These are phyloP conservation scores for Paecilomyces dactylethromorphus DNA, from an alignment of 2,329 filamentous ascomycete species.

Conservation along the genomic window DNA sequence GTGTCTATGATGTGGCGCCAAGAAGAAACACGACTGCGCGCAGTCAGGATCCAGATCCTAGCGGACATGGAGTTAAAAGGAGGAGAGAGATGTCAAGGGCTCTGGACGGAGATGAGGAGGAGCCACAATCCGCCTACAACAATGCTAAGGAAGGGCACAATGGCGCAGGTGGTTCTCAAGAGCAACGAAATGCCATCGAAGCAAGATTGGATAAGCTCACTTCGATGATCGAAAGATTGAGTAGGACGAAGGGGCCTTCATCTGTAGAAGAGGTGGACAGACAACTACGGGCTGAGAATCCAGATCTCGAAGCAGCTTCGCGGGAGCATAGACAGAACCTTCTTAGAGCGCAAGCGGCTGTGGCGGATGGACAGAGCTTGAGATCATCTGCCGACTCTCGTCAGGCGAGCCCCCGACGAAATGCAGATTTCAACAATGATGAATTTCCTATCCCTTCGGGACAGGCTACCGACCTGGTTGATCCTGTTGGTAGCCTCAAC, in stretches of 20 bases:
- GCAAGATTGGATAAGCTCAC: constrained; percentile 38
- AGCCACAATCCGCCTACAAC: constrained; percentile 25
- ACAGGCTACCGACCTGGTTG: constrained; percentile 34
- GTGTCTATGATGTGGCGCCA: constrained; percentile 32
- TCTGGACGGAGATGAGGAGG: constrained; percentile 24
- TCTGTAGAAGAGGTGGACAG: constrained; percentile 15
- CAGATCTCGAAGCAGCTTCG: constrained; percentile 7
- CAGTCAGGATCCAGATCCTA: constrained; percentile 7
- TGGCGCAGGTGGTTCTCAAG: constrained; percentile 15
- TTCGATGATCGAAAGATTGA: constrained; percentile 38
- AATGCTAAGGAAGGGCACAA: constrained; percentile 18
- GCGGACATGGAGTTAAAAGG: constrained; percentile 27
- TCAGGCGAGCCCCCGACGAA: constrained; percentile 26
- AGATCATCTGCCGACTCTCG: constrained; percentile 13
- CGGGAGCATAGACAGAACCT: constrained; percentile 12
- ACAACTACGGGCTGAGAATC: constrained; percentile 12
- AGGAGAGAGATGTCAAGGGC: constrained; percentile 22
- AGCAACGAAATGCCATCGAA: constrained; percentile 32
- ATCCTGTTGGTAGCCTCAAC: constrained; percentile 35
- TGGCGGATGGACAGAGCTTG: constrained; percentile 6
- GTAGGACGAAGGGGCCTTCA: constrained; percentile 23
- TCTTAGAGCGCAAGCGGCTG: neutral
- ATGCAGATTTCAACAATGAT: constrained; percentile 28
- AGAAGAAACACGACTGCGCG: constrained; percentile 16
- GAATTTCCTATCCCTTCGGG: constrained; percentile 38